phyloP scores from a whole-genome alignment of 2,329 filamentous ascomycete genomes.

The Escovopsis sp. region DNA sequence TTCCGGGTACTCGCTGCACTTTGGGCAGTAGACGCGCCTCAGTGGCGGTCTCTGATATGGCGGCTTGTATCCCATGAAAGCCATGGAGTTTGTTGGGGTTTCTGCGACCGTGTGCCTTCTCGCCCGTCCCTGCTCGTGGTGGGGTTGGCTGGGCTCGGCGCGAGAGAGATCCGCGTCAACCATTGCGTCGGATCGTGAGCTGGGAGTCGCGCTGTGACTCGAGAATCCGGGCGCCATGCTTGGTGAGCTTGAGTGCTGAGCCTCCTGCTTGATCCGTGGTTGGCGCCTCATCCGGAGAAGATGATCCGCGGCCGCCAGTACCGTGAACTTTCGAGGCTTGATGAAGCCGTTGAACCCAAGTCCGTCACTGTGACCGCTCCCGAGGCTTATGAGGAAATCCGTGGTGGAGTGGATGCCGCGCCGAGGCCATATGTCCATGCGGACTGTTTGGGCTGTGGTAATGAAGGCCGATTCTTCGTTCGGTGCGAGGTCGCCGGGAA shows the following conservation, averaged over 20 bases:
- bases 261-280: constrained; percentile 1
- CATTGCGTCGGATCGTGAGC: constrained; percentile 1
- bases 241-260: constrained; percentile 1
- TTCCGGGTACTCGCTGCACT: constrained; percentile 69
- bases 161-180: constrained; percentile 7
- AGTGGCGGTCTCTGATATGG: constrained; percentile 42
- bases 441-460: constrained; percentile 29
- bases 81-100: constrained; percentile 26
- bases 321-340: constrained; percentile 6
- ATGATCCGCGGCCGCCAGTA: background rate
- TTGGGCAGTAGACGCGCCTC: constrained; percentile 59
- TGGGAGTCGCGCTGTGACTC: constrained; percentile 1
- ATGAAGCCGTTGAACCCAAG: constrained; percentile 20
- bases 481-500: constrained; percentile 25
- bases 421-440: constrained; percentile 31
- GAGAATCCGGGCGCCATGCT: background rate
- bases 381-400: constrained; percentile 36
- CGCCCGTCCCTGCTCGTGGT: constrained; percentile 8
- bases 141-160: constrained; percentile 1
- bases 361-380: constrained; percentile 26
- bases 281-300: background rate
- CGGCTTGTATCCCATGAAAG: constrained; percentile 19
- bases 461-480: constrained; percentile 29
- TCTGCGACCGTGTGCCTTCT: constrained; percentile 33
- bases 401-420: constrained; percentile 30